Conservation (phyloP, 441 rosid genomes). For the Brassica balearica region DNA sequence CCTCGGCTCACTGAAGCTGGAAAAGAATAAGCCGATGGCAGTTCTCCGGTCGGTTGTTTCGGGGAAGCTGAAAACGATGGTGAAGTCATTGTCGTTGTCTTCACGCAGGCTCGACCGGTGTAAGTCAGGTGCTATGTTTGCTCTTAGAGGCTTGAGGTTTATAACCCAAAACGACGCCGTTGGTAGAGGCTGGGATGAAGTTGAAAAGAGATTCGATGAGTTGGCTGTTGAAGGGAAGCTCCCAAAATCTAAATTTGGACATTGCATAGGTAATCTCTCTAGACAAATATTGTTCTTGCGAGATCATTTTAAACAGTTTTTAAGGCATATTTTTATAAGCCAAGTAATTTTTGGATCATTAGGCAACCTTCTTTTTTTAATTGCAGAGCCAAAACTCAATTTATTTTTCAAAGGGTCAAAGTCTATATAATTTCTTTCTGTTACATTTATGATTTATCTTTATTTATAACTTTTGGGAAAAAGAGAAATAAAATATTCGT, state of each 20-base stretch:
- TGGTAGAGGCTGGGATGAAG: constrained; percentile 64
- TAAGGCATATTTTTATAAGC: neutral
- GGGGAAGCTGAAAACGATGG: constrained; percentile 57
- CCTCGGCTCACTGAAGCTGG: constrained; percentile 40
- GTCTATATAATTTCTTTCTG: neutral
- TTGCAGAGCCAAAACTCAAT: neutral
- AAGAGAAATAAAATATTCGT: neutral
- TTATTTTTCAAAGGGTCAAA: neutral
- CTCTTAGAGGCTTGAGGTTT: constrained; percentile 68
- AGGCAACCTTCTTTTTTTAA: neutral
- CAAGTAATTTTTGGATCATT: neutral
- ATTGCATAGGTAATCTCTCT: constrained; percentile 62
- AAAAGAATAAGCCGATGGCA: constrained; percentile 30
- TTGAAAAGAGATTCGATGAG: constrained; percentile 61
- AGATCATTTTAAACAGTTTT: neutral
- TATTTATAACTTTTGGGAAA: no score
- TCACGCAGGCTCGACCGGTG: constrained; percentile 50
- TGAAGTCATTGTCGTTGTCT: constrained; percentile 44
- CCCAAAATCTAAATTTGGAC: constrained; percentile 62
- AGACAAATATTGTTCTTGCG: neutral
- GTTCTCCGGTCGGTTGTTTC: constrained; percentile 50
- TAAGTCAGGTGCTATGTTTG: constrained; percentile 73
- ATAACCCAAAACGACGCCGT: constrained; percentile 55
- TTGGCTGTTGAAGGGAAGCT: constrained; percentile 59
- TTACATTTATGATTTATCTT: neutral